Evolutionary conservation across 2,329 filamentous ascomycete genomes (phyloP), one percentile per base, ranked within the genome.

Genomic region (Apiospora kogelbergensis): DNA sequence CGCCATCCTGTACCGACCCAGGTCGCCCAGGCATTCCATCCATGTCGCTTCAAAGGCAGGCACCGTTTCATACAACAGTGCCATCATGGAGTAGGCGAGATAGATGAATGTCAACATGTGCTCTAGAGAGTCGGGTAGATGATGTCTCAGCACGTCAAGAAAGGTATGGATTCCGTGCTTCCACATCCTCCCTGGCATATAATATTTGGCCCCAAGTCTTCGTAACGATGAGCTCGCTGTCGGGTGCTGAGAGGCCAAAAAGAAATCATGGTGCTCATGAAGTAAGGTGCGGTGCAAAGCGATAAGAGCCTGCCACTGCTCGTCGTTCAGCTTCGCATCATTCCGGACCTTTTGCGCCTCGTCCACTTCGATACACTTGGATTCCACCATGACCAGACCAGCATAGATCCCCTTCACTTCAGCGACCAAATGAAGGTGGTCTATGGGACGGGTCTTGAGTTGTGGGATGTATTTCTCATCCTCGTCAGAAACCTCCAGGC

Each of bases 141-240:
- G 87, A 72, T 93, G 89, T 0, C 93, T 85, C 0, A 97, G 79
- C 0, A 97, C 78, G 72, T 97, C 93, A 0, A 97, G 84, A 69
- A 96, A 96, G 0, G 89, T 90, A 76, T 97, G 94, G 5, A 98
- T 98, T 0, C 93, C 95, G 74, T 97, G 93, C 0, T 93, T 86
- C 96, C 95, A 98, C 93, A 98, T 96, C 0, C 95, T 84, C 0
- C n/a, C n/a, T n/a, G n/a, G n/a, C n/a, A n/a, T n/a, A n/a, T n/a
- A n/a, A n/a, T n/a, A n/a, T n/a, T n/a, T n/a, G n/a, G n/a, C n/a
- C n/a, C n/a, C n/a, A n/a, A n/a, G n/a, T n/a, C n/a, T n/a, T n/a
- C n/a, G n/a, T n/a, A n/a, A n/a, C n/a, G n/a, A n/a, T n/a, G n/a
- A n/a, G n/a, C n/a, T n/a, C n/a, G n/a, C n/a, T n/a, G n/a, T n/a